phyloP scores from a whole-genome alignment of 768 basidiomycete species.

The Boletales sp. region DNA sequence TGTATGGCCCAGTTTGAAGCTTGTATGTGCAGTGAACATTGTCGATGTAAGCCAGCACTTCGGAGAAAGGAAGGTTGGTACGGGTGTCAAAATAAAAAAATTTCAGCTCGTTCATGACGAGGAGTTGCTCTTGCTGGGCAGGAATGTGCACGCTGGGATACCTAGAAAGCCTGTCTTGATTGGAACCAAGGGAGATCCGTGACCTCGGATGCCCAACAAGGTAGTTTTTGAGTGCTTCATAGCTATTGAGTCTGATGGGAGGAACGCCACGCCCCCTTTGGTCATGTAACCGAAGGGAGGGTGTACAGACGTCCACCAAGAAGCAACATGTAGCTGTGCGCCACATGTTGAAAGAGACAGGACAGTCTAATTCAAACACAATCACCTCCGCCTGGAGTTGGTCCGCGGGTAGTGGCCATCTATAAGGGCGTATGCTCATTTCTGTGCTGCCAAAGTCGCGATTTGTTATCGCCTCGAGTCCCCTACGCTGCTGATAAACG shows the following conservation, averaged over 20 bases:
- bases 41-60: slow-evolving; percentile 7
- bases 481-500: slow-evolving; percentile 16
- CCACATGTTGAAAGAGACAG: slow-evolving; percentile 41
- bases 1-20: slow-evolving; percentile 33
- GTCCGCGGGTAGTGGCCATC: slow-evolving; percentile 41
- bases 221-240: slow-evolving; percentile 16
- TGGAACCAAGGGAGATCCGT: slow-evolving; percentile 20
- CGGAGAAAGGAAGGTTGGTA: slow-evolving; percentile 10
- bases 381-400: slow-evolving; percentile 22
- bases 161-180: slow-evolving; percentile 15
- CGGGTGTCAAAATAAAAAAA: slow-evolving; percentile 30
- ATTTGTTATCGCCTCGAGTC: slow-evolving; percentile 32
- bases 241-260: slow-evolving; percentile 8
- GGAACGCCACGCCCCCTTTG: too few relatives aligned
- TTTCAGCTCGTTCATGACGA: slow-evolving; percentile 33
- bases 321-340: slow-evolving; percentile 38
- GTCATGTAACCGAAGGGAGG: not conserved
- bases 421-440: too few relatives aligned
- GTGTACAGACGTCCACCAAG: slow-evolving; percentile 34
- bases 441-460: slow-evolving; percentile 18
- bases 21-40: slow-evolving; percentile 30
- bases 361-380: slow-evolving; percentile 43
- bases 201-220: slow-evolving; percentile 13
- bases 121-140: slow-evolving; percentile 7
- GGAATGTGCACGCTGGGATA: slow-evolving; percentile 15